Conservation (phyloP, 805 yeast species). For the Torulaspora maleeae region DNA sequence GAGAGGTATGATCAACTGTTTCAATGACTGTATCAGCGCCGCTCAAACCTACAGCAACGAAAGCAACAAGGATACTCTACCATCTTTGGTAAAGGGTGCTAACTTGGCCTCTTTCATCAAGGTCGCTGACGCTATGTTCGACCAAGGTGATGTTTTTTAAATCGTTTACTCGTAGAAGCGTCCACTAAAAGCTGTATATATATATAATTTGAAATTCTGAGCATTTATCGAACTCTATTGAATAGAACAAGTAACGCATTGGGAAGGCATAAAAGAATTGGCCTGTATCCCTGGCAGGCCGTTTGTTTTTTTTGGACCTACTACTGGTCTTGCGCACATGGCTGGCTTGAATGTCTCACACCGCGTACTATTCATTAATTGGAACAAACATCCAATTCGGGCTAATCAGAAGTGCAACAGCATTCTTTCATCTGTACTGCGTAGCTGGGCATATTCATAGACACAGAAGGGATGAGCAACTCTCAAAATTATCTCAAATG, state of each 20-base stretch:
- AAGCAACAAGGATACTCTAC: slow-evolving; percentile 60
- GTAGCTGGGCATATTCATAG: not conserved
- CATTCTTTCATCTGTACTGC: no score
- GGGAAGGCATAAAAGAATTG: not conserved
- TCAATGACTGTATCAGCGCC: slow-evolving; percentile 86
- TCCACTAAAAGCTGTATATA: slow-evolving; percentile 2
- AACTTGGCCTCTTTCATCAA: slow-evolving; percentile 98
- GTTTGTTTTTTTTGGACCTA: not conserved
- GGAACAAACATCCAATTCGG: not conserved
- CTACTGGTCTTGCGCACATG: not conserved
- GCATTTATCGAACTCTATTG: slow-evolving; percentile 1
- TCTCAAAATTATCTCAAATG: not conserved
- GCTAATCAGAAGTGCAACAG: no score
- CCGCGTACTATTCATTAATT: not conserved
- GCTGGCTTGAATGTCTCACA: not conserved
- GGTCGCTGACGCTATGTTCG: slow-evolving; percentile 98
- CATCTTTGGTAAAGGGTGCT: slow-evolving; percentile 97
- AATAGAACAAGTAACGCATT: not conserved
- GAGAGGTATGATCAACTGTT: slow-evolving; percentile 88
- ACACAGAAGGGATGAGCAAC: not conserved
- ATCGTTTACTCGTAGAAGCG: not conserved
- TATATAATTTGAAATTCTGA: slow-evolving; percentile 2
- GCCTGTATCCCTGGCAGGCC: not conserved
- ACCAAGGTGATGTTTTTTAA: slow-evolving; percentile 74
- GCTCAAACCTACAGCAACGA: slow-evolving; percentile 76